These are phyloP conservation scores for Butyriboletus loyo DNA, from an alignment of 768 basidiomycete species.

Conservation along the genomic window DNA sequence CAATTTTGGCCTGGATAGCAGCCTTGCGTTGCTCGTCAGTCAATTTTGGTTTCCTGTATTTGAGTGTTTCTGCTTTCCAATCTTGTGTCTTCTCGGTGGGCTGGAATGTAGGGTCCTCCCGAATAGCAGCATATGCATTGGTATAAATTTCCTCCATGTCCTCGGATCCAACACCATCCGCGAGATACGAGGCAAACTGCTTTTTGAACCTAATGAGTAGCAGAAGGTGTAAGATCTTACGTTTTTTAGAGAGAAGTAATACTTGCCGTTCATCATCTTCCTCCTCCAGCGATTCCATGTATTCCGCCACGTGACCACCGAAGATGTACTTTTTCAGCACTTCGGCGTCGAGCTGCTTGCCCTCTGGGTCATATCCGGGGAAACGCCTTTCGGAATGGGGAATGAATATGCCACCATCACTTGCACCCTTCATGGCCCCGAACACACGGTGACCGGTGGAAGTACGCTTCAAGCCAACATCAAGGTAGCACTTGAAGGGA, in stretches of 20 bases:
- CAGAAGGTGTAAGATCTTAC: conserved; percentile 3
- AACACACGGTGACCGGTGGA: conserved; percentile 97
- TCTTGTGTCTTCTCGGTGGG: conserved; percentile 85
- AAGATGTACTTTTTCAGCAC: conserved; percentile 96
- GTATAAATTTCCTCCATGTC: conserved; percentile 97
- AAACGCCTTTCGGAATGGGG: conserved; percentile 98
- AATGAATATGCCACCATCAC: conserved; percentile 95
- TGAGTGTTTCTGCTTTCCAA: conserved; percentile 85
- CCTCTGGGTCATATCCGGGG: conserved; percentile 94
- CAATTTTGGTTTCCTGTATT: conserved; percentile 67
- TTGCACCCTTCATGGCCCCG: conserved; percentile 98
- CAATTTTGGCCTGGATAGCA: conserved; percentile 84
- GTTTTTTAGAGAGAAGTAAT: not conserved
- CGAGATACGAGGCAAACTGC: conserved; percentile 94
- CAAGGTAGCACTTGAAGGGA: conserved; percentile 99
- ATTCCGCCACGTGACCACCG: conserved; percentile 97
- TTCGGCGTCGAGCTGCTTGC: conserved; percentile 91
- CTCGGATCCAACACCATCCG: conserved; percentile 91
- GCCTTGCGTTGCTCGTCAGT: conserved; percentile 74
- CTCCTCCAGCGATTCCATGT: conserved; percentile 99
- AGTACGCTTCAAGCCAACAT: conserved; percentile 96
- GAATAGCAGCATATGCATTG: conserved; percentile 91
- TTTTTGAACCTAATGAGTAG: conserved; percentile 77
- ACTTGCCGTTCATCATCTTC: conserved; percentile 94
- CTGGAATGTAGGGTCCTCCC: conserved; percentile 90